These are phyloP conservation scores for Citrullus amarus DNA, from an alignment of 306 rosid species.

Conservation along the genomic window DNA sequence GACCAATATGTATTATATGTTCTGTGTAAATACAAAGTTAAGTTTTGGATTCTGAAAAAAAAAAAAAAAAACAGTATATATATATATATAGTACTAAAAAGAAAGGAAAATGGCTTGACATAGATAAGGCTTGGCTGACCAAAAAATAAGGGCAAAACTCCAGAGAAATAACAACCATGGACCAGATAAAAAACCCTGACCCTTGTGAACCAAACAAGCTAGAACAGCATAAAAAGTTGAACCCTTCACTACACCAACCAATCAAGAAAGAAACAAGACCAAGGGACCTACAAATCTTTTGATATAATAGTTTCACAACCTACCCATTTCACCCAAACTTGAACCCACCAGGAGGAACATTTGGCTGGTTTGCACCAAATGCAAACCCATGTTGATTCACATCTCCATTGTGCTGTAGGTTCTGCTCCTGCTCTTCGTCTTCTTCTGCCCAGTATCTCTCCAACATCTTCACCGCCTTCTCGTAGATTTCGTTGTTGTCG, in stretches of 20 bases:
- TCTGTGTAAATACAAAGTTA: not conserved
- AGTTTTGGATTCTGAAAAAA: not conserved
- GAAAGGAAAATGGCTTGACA: not conserved
- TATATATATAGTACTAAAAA: not conserved
- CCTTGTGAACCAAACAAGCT: constrained; percentile 18
- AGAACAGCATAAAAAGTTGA: not conserved
- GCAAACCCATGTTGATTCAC: constrained; percentile 27
- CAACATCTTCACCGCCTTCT: constrained; percentile 60
- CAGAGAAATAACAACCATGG: not conserved
- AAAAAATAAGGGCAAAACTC: not conserved
- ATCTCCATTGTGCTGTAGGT: constrained; percentile 19
- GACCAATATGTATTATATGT: not conserved
- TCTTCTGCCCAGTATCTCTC: constrained; percentile 68
- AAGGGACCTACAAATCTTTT: not conserved
- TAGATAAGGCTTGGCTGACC: not conserved
- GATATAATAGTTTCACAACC: not conserved
- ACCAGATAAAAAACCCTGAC: constrained; percentile 33
- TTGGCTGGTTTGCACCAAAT: constrained; percentile 41
- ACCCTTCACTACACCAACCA: not conserved
- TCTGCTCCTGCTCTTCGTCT: constrained; percentile 35
- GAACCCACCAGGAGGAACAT: constrained; percentile 45
- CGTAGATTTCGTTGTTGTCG: constrained; percentile 49
- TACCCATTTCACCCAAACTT: constrained; percentile 24
- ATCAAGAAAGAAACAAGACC: not conserved
- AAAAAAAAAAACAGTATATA: not conserved